phyloP scores from a whole-genome alignment of 106 monocot genomes.

The Ottelia alismoides region DNA sequence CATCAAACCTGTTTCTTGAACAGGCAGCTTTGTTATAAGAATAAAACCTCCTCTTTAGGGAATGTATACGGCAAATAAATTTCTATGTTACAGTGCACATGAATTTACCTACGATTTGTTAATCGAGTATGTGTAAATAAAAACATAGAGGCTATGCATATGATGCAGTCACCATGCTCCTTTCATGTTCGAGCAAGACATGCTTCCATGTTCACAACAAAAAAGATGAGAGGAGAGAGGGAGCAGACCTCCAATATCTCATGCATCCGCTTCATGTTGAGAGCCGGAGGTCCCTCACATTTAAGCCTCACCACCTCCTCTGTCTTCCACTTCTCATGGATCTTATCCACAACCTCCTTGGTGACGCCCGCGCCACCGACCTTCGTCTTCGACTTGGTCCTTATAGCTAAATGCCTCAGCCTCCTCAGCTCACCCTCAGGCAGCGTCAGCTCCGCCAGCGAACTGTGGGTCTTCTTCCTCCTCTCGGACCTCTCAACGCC shows the following conservation, averaged over 20 bases:
- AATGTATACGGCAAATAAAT: too few species aligned
- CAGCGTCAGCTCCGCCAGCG: slow-evolving; percentile 73
- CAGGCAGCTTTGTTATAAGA: too few species aligned
- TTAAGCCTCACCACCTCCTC: slow-evolving; percentile 91
- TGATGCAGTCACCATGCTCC: too few species aligned
- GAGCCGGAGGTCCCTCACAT: slow-evolving; percentile 64
- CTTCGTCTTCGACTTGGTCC: slow-evolving; percentile 69
- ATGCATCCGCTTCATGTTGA: slow-evolving; percentile 90
- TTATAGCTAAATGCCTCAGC: slow-evolving; percentile 62
- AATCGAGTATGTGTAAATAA: too few species aligned
- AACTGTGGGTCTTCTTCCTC: slow-evolving; percentile 47
- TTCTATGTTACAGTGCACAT: too few species aligned
- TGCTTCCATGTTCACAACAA: too few species aligned
- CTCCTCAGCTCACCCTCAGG: slow-evolving; percentile 80
- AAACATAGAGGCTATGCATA: too few species aligned
- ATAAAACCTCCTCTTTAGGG: too few species aligned
- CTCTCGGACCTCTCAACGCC: slow-evolving; percentile 7
- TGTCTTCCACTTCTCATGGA: slow-evolving; percentile 65
- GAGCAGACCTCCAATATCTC: slow-evolving; percentile 87
- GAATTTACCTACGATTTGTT: too few species aligned
- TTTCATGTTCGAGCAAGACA: too few species aligned
- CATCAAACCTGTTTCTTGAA: too few species aligned
- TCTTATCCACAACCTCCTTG: slow-evolving; percentile 60
- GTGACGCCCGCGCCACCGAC: slow-evolving; percentile 81
- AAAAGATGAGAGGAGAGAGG: background rate